Evolutionary conservation across 2,329 filamentous ascomycete genomes (phyloP).

Genomic region (Trichoderma sp.): DNA sequence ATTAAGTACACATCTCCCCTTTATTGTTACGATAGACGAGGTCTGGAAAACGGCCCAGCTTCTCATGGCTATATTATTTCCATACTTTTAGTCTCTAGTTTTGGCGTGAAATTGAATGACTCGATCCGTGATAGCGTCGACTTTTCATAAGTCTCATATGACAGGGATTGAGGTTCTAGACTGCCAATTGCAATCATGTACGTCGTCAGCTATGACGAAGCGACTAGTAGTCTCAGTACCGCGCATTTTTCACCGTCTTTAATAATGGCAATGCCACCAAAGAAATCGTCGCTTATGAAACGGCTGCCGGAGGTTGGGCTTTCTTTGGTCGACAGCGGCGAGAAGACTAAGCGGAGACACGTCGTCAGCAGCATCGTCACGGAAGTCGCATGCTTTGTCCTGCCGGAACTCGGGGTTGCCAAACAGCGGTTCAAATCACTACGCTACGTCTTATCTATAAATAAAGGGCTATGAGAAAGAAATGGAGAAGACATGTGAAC

Average conservation of each 20-base stretch:
- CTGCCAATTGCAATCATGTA: background rate
- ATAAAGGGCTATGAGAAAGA: background rate
- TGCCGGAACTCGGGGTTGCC: background rate
- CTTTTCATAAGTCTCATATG: background rate
- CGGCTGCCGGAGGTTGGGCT: background rate
- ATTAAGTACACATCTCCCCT: background rate
- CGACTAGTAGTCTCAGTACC: background rate
- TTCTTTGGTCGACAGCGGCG: slow-evolving; percentile 1
- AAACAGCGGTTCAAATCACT: background rate
- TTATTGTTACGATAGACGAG: background rate
- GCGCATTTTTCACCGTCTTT: background rate
- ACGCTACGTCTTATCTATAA: too few species aligned
- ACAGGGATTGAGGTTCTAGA: background rate
- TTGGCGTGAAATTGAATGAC: background rate
- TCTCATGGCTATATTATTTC: background rate
- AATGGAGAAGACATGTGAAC: background rate
- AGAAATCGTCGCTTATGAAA: background rate
- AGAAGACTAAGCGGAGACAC: background rate
- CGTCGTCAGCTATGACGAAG: background rate
- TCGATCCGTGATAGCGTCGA: background rate
- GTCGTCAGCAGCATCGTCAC: background rate
- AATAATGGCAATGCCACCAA: background rate
- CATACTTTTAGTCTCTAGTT: background rate
- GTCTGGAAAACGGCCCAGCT: background rate
- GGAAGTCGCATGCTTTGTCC: background rate